phyloP scores from a whole-genome alignment of 1,139 yeast species.

The Arxiozyma telluris region DNA sequence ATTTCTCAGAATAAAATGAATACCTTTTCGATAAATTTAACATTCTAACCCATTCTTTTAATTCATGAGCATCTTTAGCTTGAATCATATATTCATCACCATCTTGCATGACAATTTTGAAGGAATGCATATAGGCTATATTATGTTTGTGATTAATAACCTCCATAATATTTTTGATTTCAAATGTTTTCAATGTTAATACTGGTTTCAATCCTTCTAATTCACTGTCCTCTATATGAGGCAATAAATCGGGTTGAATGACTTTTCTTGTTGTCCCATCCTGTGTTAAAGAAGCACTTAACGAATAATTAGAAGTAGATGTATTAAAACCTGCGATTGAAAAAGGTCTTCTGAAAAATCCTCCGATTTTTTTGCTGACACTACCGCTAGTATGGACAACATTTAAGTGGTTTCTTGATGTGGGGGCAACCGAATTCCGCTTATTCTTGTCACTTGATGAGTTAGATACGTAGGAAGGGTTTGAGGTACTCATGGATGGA shows the following conservation, averaged over 20 bases:
- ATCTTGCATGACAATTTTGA: slow-evolving; percentile 51
- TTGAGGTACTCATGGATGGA: slow-evolving; percentile 6
- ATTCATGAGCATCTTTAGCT: slow-evolving; percentile 52
- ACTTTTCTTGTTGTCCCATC: slow-evolving; percentile 34
- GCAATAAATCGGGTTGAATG: slow-evolving; percentile 49
- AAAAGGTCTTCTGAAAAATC: slow-evolving; percentile 41
- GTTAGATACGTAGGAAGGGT: background rate
- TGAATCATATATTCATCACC: slow-evolving; percentile 61
- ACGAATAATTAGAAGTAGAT: slow-evolving; percentile 34
- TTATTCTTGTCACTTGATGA: slow-evolving; percentile 10
- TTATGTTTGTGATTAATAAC: slow-evolving; percentile 27
- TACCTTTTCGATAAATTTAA: slow-evolving; percentile 36
- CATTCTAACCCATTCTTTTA: slow-evolving; percentile 64
- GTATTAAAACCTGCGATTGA: slow-evolving; percentile 36
- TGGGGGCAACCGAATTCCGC: slow-evolving; percentile 21
- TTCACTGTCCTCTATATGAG: slow-evolving; percentile 38
- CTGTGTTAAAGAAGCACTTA: slow-evolving; percentile 17
- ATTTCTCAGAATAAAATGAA: slow-evolving; percentile 35
- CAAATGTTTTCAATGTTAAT: slow-evolving; percentile 46
- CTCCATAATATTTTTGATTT: slow-evolving; percentile 41
- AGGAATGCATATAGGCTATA: slow-evolving; percentile 34
- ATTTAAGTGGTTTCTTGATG: slow-evolving; percentile 18
- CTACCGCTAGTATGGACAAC: slow-evolving; percentile 18
- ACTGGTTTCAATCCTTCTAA: slow-evolving; percentile 48
- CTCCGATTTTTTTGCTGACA: slow-evolving; percentile 35